phyloP scores from a whole-genome alignment of 495 filamentous ascomycete genomes.

The Aspergillus taichungensis region DNA sequence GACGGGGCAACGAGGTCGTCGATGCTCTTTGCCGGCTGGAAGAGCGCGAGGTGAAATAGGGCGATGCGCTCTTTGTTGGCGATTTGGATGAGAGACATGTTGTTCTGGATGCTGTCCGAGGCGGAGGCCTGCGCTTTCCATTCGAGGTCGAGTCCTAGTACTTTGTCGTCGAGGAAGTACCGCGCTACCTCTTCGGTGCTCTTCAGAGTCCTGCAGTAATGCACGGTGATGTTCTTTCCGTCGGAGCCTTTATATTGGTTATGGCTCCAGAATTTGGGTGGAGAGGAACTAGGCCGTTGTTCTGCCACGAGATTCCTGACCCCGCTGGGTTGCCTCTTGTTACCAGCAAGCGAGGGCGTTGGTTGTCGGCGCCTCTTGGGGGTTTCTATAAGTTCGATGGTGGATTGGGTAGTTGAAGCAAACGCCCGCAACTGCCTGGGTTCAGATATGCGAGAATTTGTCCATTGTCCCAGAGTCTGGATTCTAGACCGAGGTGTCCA shows the following conservation, averaged over 20 bases:
- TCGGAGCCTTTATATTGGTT: slow-evolving; percentile 47
- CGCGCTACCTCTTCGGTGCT: slow-evolving; percentile 57
- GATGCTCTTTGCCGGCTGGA: slow-evolving; percentile 30
- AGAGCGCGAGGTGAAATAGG: slow-evolving; percentile 69
- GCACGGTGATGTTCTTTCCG: slow-evolving; percentile 48
- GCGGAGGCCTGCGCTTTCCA: slow-evolving; percentile 52
- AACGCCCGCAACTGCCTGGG: no score
- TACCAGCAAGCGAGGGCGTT: not conserved
- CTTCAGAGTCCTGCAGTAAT: slow-evolving; percentile 64
- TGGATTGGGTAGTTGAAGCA: no score
- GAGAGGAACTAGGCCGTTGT: not conserved
- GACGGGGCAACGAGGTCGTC: slow-evolving; percentile 58
- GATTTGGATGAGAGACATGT: slow-evolving; percentile 72
- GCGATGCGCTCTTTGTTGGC: slow-evolving; percentile 72
- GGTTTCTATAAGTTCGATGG: no score
- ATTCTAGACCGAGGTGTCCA: no score
- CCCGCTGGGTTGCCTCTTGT: not conserved
- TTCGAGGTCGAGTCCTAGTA: slow-evolving; percentile 83
- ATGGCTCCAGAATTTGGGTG: slow-evolving; percentile 55
- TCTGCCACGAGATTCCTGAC: not conserved
- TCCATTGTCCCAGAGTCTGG: no score
- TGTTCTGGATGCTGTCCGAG: slow-evolving; percentile 43
- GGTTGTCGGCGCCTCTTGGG: not conserved
- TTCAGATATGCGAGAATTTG: no score
- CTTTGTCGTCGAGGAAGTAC: slow-evolving; percentile 57